These are phyloP conservation scores for Fraxinus angustifolia DNA, from an alignment of 305 asterid species.

Conservation along the genomic window DNA sequence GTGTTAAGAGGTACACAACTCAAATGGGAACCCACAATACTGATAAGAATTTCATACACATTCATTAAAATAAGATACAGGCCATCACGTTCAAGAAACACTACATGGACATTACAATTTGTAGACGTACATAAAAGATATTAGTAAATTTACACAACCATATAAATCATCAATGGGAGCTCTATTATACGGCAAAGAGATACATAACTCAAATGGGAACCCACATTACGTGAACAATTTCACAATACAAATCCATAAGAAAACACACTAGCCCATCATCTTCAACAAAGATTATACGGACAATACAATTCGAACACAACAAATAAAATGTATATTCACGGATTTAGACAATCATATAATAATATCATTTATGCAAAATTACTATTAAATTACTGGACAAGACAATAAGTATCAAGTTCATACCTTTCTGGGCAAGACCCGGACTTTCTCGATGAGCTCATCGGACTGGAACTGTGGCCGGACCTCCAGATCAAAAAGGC, in stretches of 20 bases:
- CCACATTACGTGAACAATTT: background rate
- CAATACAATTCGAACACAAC: background rate
- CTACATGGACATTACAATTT: background rate
- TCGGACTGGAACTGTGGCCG: slow-evolving; percentile 52
- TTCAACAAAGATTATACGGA: background rate
- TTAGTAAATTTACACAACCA: background rate
- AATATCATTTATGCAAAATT: background rate
- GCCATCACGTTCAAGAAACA: background rate
- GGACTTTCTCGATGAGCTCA: slow-evolving; percentile 67
- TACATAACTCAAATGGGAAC: background rate
- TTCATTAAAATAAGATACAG: background rate
- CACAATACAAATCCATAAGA: background rate
- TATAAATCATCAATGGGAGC: background rate
- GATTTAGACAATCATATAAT: background rate
- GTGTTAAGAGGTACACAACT: background rate
- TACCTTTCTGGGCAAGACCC: slow-evolving; percentile 80
- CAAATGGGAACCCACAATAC: background rate
- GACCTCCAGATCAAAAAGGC: slow-evolving; percentile 76
- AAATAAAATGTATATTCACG: background rate
- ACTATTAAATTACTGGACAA: background rate
- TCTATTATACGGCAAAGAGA: background rate
- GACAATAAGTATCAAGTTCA: background rate
- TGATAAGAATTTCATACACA: background rate
- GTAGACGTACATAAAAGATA: background rate
- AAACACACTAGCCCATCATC: background rate